Evolutionary conservation across 73 alveolate species (phyloP).

Genomic region (Effrenium voratum): DNA sequence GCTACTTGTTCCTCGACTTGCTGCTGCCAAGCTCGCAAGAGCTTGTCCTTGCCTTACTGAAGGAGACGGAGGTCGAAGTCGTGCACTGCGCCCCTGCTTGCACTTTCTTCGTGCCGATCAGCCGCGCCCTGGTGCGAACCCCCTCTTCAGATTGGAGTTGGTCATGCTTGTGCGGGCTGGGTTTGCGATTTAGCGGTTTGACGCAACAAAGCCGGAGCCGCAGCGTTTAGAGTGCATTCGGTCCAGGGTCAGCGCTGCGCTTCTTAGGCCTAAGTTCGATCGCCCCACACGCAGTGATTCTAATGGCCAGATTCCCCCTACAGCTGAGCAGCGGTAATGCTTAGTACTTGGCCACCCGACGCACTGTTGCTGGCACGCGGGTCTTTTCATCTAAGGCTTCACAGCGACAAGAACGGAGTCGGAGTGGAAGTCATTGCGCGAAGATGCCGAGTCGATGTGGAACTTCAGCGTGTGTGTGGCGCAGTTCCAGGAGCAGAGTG

Average conservation of each 20-base stretch:
- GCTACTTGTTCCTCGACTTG: not conserved
- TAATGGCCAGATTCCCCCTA: no score
- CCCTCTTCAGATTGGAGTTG: not conserved
- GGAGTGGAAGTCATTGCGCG: not conserved
- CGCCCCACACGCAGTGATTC: no score
- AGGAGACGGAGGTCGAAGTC: not conserved
- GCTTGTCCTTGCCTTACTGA: not conserved
- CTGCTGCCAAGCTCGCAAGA: not conserved
- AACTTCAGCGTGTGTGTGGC: not conserved
- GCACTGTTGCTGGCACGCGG: no score
- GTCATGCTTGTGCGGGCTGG: not conserved
- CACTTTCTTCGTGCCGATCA: not conserved
- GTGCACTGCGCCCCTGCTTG: not conserved
- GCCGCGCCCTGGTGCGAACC: not conserved
- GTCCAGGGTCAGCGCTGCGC: no score
- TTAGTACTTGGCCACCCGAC: no score
- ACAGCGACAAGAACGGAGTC: not conserved
- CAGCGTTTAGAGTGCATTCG: no score
- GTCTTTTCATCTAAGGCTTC: not conserved
- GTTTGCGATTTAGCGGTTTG: not conserved
- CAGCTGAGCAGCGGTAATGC: no score
- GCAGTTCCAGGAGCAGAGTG: not conserved
- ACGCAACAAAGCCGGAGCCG: no score
- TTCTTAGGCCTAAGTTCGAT: no score
- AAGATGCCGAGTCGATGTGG: not conserved